Percentiles rank a stretch among this genome's conserved stretches.
These are phyloP conservation scores for Mucor velutinosus DNA, from an alignment of 371 early-diverging fungal species.

Conservation along the genomic window DNA sequence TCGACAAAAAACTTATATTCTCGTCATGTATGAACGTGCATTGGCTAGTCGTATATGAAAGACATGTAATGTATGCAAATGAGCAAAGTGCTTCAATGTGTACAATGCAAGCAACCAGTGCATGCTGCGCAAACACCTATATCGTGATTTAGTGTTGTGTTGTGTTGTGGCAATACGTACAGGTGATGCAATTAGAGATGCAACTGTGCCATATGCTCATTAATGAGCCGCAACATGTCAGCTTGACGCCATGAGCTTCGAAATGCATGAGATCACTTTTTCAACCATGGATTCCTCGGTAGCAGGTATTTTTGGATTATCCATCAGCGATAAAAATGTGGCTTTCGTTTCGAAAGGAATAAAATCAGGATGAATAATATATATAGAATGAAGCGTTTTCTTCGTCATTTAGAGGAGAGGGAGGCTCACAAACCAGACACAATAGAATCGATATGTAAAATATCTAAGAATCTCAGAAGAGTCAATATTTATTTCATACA, in stretches of 20 bases:
- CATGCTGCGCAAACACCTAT: background rate
- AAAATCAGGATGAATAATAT: background rate
- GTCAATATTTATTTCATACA: background rate
- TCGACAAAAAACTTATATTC: background rate
- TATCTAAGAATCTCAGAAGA: background rate
- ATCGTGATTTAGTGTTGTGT: background rate
- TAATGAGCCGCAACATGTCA: background rate
- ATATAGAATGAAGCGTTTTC: background rate
- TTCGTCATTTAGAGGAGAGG: conserved; percentile 1
- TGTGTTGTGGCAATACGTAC: background rate
- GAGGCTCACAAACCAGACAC: background rate
- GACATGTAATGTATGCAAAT: background rate
- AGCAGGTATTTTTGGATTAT: background rate
- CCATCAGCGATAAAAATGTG: background rate
- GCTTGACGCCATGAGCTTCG: background rate
- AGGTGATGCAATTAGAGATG: background rate
- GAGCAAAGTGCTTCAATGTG: background rate
- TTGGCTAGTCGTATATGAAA: background rate
- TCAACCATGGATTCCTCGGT: background rate
- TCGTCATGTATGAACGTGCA: background rate
- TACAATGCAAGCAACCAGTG: background rate
- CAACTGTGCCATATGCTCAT: background rate
- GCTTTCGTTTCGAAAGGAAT: background rate
- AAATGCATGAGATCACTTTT: background rate
- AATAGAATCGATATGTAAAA: background rate